These are phyloP conservation scores for Penicillium soppii DNA, from an alignment of 495 filamentous ascomycete species.

Conservation along the genomic window DNA sequence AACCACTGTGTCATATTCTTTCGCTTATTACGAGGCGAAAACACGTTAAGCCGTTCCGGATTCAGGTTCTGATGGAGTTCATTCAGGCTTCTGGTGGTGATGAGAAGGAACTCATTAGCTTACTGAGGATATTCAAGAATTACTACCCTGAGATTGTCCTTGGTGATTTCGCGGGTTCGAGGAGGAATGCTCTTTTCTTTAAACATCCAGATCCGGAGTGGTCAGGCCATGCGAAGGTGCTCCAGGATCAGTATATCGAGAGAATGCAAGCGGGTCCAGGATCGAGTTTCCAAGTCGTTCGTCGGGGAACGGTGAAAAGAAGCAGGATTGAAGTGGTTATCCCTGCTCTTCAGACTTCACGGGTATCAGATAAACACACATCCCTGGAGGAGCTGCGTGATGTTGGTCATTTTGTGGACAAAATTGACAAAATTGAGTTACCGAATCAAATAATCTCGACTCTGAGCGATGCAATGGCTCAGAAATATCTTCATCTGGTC, in stretches of 20 bases:
- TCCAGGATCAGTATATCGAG: conserved; percentile 58
- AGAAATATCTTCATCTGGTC: conserved; percentile 68
- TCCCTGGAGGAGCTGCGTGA: conserved; percentile 77
- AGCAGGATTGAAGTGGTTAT: conserved; percentile 52
- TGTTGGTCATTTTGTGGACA: conserved; percentile 69
- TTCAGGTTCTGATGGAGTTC: conserved; percentile 72
- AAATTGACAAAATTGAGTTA: conserved; percentile 74
- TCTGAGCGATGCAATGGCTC: conserved; percentile 72
- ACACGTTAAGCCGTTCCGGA: conserved; percentile 82
- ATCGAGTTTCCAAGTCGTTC: conserved; percentile 45
- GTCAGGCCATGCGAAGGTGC: conserved; percentile 62
- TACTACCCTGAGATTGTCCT: conserved; percentile 88
- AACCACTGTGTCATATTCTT: conserved; percentile 73
- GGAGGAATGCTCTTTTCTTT: conserved; percentile 39
- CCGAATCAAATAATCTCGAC: conserved; percentile 79
- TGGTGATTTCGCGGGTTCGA: conserved; percentile 52
- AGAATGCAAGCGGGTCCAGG: conserved; percentile 25
- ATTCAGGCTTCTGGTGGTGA: conserved; percentile 45
- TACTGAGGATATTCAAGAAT: conserved; percentile 83
- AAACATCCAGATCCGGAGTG: conserved; percentile 80
- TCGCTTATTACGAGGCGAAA: conserved; percentile 80
- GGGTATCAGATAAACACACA: conserved; percentile 48
- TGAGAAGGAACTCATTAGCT: conserved; percentile 72
- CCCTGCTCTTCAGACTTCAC: conserved; percentile 72
- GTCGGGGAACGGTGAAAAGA: conserved; percentile 44